phyloP scores from a whole-genome alignment of 1,284 basidiomycete genomes.

The Boletus smithii region DNA sequence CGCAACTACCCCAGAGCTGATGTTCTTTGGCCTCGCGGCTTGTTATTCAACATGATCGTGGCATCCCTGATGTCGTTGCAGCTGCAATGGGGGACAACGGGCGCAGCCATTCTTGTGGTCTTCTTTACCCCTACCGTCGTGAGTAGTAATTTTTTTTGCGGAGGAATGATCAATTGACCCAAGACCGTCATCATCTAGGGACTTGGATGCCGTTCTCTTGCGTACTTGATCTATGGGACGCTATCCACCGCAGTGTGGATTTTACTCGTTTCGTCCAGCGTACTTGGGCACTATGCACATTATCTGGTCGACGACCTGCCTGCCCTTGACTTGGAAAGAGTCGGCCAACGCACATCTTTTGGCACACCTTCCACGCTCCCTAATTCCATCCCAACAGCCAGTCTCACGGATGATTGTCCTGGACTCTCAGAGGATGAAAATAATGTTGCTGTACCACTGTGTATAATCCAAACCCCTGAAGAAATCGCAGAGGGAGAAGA shows the following conservation, averaged over 20 bases:
- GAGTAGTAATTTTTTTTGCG: not conserved
- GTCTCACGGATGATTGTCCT: not conserved
- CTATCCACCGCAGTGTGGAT: constrained; percentile 39
- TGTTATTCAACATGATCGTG: constrained; percentile 33
- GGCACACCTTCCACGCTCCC: not conserved
- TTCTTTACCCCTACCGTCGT: constrained; percentile 40
- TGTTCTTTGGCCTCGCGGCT: constrained; percentile 28
- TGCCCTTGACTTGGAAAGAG: constrained; percentile 1
- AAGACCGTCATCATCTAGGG: constrained; percentile 8
- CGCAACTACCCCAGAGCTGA: constrained; percentile 1
- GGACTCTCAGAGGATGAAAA: not conserved
- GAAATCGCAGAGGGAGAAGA: not conserved
- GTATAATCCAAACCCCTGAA: not conserved
- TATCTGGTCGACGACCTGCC: constrained; percentile 3
- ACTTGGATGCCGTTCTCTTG: constrained; percentile 41
- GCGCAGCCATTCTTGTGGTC: constrained; percentile 34
- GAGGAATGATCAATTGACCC: not conserved
- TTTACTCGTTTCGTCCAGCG: constrained; percentile 37
- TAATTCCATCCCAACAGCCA: too few species aligned
- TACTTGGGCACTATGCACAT: constrained; percentile 34
- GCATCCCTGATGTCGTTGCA: constrained; percentile 35
- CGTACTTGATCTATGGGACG: constrained; percentile 38
- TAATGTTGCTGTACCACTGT: not conserved
- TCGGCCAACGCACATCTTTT: not conserved
- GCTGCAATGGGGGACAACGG: constrained; percentile 42